Evolutionary conservation across 2,329 filamentous ascomycete genomes (phyloP).

Genomic region (Corinectria fuckeliana): DNA sequence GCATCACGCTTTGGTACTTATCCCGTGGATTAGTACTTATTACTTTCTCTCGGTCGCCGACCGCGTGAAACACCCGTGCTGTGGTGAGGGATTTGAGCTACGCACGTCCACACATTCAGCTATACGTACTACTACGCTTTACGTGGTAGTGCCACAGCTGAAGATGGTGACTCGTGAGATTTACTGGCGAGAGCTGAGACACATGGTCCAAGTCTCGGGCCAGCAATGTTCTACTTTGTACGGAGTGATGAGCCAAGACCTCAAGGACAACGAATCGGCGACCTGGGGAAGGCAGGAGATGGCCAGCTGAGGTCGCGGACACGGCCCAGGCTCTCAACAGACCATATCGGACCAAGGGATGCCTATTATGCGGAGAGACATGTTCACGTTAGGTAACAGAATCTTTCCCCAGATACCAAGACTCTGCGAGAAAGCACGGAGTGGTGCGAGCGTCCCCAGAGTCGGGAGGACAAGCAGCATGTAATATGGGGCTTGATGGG

Average conservation of each 20-base stretch:
- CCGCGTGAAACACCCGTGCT: not conserved
- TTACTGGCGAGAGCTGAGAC: not conserved
- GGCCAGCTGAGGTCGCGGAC: not conserved
- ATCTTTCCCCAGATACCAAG: conserved; percentile 24
- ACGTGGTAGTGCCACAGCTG: not conserved
- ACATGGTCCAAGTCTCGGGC: not conserved
- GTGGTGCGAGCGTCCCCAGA: conserved; percentile 14
- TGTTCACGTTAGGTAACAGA: conserved; percentile 27
- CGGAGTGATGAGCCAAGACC: too few species aligned
- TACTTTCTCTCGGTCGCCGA: not conserved
- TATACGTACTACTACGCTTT: not conserved
- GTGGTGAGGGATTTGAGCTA: not conserved
- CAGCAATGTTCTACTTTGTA: not conserved
- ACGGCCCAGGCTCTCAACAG: conserved; percentile 16
- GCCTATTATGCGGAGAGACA: conserved; percentile 24
- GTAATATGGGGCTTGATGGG: conserved; percentile 7
- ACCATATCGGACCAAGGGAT: conserved; percentile 23
- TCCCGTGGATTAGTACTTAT: not conserved
- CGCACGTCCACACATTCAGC: not conserved
- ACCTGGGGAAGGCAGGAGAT: conserved; percentile 6
- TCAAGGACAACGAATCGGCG: not conserved
- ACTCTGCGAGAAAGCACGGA: conserved; percentile 7
- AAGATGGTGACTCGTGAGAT: not conserved
- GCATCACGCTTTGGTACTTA: not conserved
- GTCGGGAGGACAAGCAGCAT: conserved; percentile 4